Base-by-base conservation (phyloP, 176 grass and related monocot species). In the Puya raimondii region DNA sequence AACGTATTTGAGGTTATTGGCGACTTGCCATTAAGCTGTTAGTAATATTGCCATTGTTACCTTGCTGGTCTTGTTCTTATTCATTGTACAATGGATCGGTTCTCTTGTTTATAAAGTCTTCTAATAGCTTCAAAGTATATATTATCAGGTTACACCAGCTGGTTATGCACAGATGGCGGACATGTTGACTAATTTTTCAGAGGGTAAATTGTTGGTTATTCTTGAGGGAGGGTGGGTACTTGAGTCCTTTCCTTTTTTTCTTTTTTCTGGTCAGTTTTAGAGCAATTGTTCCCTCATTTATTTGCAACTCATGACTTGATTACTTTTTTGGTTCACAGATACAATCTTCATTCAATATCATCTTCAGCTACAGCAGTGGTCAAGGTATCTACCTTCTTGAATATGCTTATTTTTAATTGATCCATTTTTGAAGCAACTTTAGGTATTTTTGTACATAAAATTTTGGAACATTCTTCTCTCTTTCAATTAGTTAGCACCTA, bases 301-400 rank as follows among this genome's bases (percentile, higher is more conserved):
- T 64, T 56, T 8, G 54, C 51, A 49, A 2, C 25, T 27, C 74
- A 20, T 64, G 3, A 13, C 74, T 48, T 77, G 79, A 66, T 84
- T 69, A 33, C 64, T 53, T 63, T 48, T 51, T 63, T 14, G 23
- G 70, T 71, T 54, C 64, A 58, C 76, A 97, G 93, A 65, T 97
- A 97, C 64, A 97, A 97, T 81, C 93, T 97, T 74, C 80, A 56
- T 67, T 92, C 89, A 14, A 97, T 97, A 87, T 92, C 93, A 53
- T 84, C 86, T 23, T 97, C 93, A 54, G 89, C 93, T 75, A 92
- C 86, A 64, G 89, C 85, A 79, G 89, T 92, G 68, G 93, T 97
- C 52, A 97, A 97, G 89, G 93, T 97, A 72, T 58, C 50, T 84
- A 79, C 83, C 70, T 53, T 42, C 33, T 42, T 42, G 33, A 42